Percentiles rank a stretch among this genome's conserved stretches.
These are phyloP conservation scores for Russula compacta DNA, from an alignment of 768 basidiomycete genomes.

Conservation along the genomic window DNA sequence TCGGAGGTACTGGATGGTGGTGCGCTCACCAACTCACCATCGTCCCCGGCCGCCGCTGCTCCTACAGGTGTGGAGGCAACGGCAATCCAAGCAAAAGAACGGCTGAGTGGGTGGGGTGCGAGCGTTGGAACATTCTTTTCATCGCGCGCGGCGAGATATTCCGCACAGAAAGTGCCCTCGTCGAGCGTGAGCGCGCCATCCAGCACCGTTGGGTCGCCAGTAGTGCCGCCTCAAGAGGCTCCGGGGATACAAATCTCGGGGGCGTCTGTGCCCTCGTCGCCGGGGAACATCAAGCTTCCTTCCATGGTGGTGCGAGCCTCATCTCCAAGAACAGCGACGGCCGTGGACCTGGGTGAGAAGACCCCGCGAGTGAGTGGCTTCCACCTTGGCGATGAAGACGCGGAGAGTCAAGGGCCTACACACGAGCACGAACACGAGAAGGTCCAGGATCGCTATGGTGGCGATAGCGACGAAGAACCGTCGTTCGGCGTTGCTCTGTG, in stretches of 20 bases:
- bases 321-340: not conserved
- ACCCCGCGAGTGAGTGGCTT: slow-evolving; percentile 3
- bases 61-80: slow-evolving; percentile 22
- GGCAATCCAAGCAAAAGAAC: slow-evolving; percentile 14
- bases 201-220: slow-evolving; percentile 4
- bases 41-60: not conserved
- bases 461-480: slow-evolving; percentile 10
- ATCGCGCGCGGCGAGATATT: slow-evolving; percentile 11
- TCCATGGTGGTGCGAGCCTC: not conserved
- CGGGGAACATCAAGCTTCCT: not conserved
- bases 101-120: slow-evolving; percentile 15
- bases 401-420: not conserved
- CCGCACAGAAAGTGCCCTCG: not conserved
- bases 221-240: not conserved
- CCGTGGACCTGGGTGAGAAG: not conserved
- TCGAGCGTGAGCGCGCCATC: slow-evolving; percentile 8
- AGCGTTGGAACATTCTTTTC: slow-evolving; percentile 20
- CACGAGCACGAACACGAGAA: not conserved
- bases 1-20: slow-evolving; percentile 22
- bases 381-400: not conserved
- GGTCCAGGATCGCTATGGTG: not conserved
- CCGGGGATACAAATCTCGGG: not conserved
- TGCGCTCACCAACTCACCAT: slow-evolving; percentile 10
- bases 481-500: slow-evolving; percentile 15
- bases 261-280: not conserved